phyloP scores from a whole-genome alignment of 768 basidiomycete genomes.

The Mycena polygramma region DNA sequence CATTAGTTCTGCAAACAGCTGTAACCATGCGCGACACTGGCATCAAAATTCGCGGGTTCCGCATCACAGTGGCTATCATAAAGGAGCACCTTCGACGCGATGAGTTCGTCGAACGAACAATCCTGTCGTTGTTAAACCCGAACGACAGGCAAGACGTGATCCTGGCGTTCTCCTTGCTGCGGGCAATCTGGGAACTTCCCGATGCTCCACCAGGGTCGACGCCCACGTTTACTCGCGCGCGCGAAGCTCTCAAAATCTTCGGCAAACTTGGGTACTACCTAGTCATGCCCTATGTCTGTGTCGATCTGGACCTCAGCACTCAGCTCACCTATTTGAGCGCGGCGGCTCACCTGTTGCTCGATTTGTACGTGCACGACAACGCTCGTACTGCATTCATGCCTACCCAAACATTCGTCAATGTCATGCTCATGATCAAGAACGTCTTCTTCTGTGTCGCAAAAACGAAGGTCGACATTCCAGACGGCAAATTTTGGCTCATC shows the following conservation, averaged over 20 bases:
- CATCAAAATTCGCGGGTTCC: too few relatives aligned
- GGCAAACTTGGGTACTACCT: conserved; percentile 43
- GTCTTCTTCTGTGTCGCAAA: conserved; percentile 54
- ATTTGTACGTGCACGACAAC: conserved; percentile 34
- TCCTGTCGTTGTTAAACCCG: too few relatives aligned
- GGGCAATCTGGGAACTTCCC: conserved; percentile 44
- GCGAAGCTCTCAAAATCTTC: conserved; percentile 40
- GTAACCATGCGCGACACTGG: too few relatives aligned
- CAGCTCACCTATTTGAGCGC: conserved; percentile 51
- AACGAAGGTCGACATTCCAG: conserved; percentile 48
- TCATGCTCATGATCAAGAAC: conserved; percentile 56
- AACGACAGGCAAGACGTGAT: conserved; percentile 51
- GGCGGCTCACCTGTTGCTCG: conserved; percentile 46
- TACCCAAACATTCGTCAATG: conserved; percentile 44
- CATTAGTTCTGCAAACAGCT: too few relatives aligned
- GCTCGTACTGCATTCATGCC: conserved; percentile 43
- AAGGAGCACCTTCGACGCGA: too few relatives aligned
- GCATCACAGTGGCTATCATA: too few relatives aligned
- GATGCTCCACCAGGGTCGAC: too few relatives aligned
- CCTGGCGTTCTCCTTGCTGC: conserved; percentile 43
- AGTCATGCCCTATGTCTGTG: conserved; percentile 46
- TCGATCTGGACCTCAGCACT: conserved; percentile 47
- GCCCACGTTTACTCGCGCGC: conserved; percentile 40
- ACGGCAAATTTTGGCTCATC: conserved; percentile 49
- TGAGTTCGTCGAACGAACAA: too few relatives aligned